Evolutionary conservation across 1,139 yeast genomes (phyloP), one percentile per base, ranked within the genome.

Genomic region (Blastobotrys aristatus): DNA sequence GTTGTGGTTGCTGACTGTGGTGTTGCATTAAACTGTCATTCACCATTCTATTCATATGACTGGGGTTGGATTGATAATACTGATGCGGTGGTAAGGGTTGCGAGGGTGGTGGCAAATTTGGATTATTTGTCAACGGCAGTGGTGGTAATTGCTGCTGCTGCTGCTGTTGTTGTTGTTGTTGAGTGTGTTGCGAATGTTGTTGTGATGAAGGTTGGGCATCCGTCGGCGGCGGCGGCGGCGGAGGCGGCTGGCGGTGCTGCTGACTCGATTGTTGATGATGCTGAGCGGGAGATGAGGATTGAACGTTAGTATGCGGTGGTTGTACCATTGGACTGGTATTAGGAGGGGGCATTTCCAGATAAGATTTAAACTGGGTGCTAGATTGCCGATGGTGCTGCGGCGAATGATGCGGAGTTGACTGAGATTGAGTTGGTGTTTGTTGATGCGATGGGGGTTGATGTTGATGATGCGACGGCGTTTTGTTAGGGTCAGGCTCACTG

Each of bases 81-180:
- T 21, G 44, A 5, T 20, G 33, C 4, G 39, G 41, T 20, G 46
- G 45, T n/a, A n/a, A n/a, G n/a, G n/a, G n/a, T n/a, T n/a, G n/a
- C n/a, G n/a, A n/a, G n/a, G n/a, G n/a, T n/a, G 45, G 45, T 18
- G 33, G 53, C 37, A 37, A 24, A 24, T 38, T 38, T 14, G 41
- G 41, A 17, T 21, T 38, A 13, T 13, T 26, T 10, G 40, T 36
- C 26, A 22, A 33, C 22, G 14, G 40, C 13, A 26, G 41, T 2
- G 37, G 46, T 7, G 38, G 37, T 16, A 11, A 44, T 18, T 16
- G 18, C n/a, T 38, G 26, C 10, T 36, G 29, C 18, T 36, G 40
- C 16, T 40, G 44, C 13, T 40, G 43, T 13, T 27, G 35, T 40
- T 16, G 39, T n/a, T 35, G 40, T 10, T 37, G 40, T 27, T 37